Evolutionary conservation across 2,329 filamentous ascomycete genomes (phyloP).

Genomic region (Fusarium zealandicum): DNA sequence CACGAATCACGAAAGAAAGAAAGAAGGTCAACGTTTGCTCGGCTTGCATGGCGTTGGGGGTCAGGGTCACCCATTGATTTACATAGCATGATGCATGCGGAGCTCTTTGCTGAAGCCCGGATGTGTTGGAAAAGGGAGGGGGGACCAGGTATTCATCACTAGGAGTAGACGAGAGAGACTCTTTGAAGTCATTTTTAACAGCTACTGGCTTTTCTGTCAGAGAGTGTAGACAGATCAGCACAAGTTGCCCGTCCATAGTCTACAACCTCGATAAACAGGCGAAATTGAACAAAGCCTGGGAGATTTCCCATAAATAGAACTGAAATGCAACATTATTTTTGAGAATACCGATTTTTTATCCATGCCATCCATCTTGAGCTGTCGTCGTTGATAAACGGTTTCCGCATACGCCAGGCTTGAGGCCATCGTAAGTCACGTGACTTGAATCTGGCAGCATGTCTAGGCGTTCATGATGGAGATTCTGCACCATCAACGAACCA

Average conservation of each 20-base stretch:
- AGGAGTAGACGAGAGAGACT: not conserved
- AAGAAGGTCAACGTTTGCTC: conserved; percentile 16
- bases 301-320: no score
- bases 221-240: no score
- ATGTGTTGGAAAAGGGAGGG: conserved; percentile 31
- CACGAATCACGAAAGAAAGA: conserved; percentile 38
- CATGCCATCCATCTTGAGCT: no score
- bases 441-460: not conserved
- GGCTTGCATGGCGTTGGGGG: conserved; percentile 36
- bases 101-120: conserved; percentile 10
- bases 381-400: no score
- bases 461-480: conserved; percentile 34
- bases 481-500: conserved; percentile 25
- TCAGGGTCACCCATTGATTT: conserved; percentile 25
- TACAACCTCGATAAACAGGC: no score
- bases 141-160: not conserved
- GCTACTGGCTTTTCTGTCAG: no score
- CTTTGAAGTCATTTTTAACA: not conserved
- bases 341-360: no score
- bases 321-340: no score
- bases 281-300: no score
- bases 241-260: no score
- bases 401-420: not conserved
- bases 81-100: conserved; percentile 19
- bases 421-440: conserved; percentile 27